Percentiles rank a stretch among this genome's conserved stretches.
These are phyloP conservation scores for Gonium pectorale DNA, from an alignment of 139 green algal species.

Conservation along the genomic window DNA sequence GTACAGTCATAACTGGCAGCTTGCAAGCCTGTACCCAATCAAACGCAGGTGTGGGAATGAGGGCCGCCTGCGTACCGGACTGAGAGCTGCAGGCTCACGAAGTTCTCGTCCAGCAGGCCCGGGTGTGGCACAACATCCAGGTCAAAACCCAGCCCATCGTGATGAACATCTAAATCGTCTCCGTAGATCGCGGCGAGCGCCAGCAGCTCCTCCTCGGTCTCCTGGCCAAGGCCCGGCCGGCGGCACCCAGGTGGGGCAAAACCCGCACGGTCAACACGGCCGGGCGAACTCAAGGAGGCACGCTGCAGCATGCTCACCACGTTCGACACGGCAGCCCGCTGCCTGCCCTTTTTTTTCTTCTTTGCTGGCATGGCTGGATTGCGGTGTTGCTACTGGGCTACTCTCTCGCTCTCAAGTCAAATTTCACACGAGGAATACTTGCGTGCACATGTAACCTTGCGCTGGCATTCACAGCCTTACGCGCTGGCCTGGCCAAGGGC, in stretches of 20 bases:
- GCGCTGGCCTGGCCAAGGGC: no score
- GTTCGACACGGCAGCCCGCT: neutral
- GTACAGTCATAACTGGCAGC: no score
- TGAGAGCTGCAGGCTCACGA: conserved; percentile 51
- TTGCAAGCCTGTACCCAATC: no score
- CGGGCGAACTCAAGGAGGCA: no score
- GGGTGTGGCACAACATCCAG: conserved; percentile 76
- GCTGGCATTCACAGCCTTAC: no score
- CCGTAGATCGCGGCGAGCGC: conserved; percentile 54
- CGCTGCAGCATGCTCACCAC: neutral
- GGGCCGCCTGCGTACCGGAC: no score
- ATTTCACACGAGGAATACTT: no score
- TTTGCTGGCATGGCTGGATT: conserved; percentile 32
- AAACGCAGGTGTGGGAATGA: no score
- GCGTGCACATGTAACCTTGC: no score
- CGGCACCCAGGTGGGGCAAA: neutral
- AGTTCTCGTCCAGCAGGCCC: conserved; percentile 62
- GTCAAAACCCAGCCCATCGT: conserved; percentile 60
- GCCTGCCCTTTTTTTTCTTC: conserved; percentile 37
- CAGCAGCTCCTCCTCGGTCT: conserved; percentile 53
- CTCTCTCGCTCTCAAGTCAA: no score
- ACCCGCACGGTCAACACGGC: no score
- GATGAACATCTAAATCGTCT: conserved; percentile 33
- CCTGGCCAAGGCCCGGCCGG: neutral
- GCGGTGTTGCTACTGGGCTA: no score